phyloP scores from a whole-genome alignment of 441 rosid species.

The Arabidopsis hybrid region DNA sequence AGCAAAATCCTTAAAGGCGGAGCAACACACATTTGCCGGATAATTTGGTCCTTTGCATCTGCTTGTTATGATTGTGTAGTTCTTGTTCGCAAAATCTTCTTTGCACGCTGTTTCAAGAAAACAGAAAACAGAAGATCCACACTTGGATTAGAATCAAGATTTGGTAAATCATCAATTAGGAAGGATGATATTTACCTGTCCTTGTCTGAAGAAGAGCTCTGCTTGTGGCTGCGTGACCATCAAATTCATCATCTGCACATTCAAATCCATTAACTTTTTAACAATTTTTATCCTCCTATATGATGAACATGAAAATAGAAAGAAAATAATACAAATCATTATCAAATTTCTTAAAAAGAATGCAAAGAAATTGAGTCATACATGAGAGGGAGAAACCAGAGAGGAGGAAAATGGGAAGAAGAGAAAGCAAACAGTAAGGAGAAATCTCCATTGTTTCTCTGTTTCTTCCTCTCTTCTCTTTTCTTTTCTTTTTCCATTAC shows the following conservation, averaged over 20 bases:
- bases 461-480: constrained; percentile 21
- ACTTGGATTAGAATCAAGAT: not conserved
- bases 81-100: constrained; percentile 53
- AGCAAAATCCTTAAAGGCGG: constrained; percentile 55
- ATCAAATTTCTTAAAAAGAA: not conserved
- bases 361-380: not conserved
- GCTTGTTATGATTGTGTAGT: constrained; percentile 65
- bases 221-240: constrained; percentile 46
- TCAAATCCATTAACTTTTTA: constrained; percentile 2
- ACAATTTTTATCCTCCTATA: not conserved
- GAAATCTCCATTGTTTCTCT: constrained; percentile 46
- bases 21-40: constrained; percentile 51
- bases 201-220: constrained; percentile 71
- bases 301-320: not conserved
- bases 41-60: constrained; percentile 67
- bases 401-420: constrained; percentile 49
- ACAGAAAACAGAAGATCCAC: not conserved
- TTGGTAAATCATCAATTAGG: not conserved
- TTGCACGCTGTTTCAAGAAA: constrained; percentile 49
- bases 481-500: constrained; percentile 34
- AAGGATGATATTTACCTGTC: constrained; percentile 43
- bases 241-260: constrained; percentile 58
- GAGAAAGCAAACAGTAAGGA: constrained; percentile 48
- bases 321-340: not conserved
- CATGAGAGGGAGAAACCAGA: constrained; percentile 47